Percentiles rank a stretch among this genome's conserved stretches.
These are phyloP conservation scores for Lipomyces yamanashiensis DNA, from an alignment of 805 yeast species.

Conservation along the genomic window DNA sequence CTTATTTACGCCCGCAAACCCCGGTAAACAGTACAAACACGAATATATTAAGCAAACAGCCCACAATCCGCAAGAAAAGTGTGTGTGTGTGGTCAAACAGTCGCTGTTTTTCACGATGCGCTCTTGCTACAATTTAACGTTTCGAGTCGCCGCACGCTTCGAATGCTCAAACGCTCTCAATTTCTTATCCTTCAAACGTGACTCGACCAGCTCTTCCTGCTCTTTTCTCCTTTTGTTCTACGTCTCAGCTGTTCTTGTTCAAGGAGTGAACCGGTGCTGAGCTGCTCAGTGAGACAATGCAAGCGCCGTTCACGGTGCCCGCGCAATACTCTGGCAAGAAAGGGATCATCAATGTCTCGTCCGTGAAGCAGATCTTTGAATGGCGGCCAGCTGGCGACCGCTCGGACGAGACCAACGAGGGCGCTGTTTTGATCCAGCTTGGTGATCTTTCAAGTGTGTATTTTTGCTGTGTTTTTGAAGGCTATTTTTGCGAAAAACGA, in stretches of 20 bases:
- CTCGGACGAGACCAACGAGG: slow-evolving; percentile 6
- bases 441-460: slow-evolving; percentile 27
- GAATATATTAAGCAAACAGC: background rate
- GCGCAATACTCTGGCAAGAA: slow-evolving; percentile 34
- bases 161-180: too few species aligned
- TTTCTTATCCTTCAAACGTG: too few species aligned
- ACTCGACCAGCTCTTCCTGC: too few species aligned
- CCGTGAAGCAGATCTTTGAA: slow-evolving; percentile 22
- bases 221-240: too few species aligned
- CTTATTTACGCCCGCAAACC: background rate
- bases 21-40: background rate
- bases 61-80: too few species aligned
- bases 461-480: background rate
- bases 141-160: too few species aligned
- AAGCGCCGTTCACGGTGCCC: slow-evolving; percentile 33
- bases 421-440: slow-evolving; percentile 14
- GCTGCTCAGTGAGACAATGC: slow-evolving; percentile 13
- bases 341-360: slow-evolving; percentile 28
- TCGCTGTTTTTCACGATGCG: too few species aligned
- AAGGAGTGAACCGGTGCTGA: background rate
- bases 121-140: too few species aligned
- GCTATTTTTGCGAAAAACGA: background rate
- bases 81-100: too few species aligned
- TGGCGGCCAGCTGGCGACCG: slow-evolving; percentile 30
- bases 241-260: background rate